phyloP scores from a whole-genome alignment of 2,329 filamentous ascomycete species.

The Boeremia lycopersici region DNA sequence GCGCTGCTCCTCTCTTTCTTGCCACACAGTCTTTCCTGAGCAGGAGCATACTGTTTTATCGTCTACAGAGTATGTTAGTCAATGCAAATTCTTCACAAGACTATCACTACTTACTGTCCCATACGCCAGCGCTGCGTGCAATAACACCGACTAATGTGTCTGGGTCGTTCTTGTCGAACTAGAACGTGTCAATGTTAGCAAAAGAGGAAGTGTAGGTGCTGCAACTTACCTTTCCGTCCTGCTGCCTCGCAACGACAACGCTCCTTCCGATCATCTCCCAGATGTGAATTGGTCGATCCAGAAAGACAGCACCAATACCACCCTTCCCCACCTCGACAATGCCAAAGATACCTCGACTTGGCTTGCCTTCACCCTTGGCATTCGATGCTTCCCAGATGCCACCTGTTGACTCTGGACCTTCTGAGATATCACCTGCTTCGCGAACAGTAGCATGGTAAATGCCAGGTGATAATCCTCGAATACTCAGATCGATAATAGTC shows the following conservation, averaged over 20 bases:
- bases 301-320: slow-evolving; percentile 78
- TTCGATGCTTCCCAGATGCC: slow-evolving; percentile 73
- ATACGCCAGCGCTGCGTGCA: slow-evolving; percentile 93
- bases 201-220: not conserved
- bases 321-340: slow-evolving; percentile 74
- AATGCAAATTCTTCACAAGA: slow-evolving; percentile 1
- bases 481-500: slow-evolving; percentile 85
- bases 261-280: slow-evolving; percentile 97
- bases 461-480: slow-evolving; percentile 81
- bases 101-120: slow-evolving; percentile 64
- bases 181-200: not conserved
- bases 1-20: slow-evolving; percentile 90
- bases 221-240: slow-evolving; percentile 54
- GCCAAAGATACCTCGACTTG: slow-evolving; percentile 70
- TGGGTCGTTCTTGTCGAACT: slow-evolving; percentile 66
- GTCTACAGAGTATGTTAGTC: slow-evolving; percentile 56
- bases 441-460: slow-evolving; percentile 84
- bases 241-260: slow-evolving; percentile 79
- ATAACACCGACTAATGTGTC: slow-evolving; percentile 92
- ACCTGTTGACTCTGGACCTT: slow-evolving; percentile 82
- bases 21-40: slow-evolving; percentile 97
- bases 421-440: slow-evolving; percentile 83
- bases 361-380: slow-evolving; percentile 52
- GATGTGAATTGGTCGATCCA: slow-evolving; percentile 82
- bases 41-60: slow-evolving; percentile 98